These are phyloP conservation scores for Phytophthora sansomeana DNA, from an alignment of 352 stramenopile species.

Conservation along the genomic window DNA sequence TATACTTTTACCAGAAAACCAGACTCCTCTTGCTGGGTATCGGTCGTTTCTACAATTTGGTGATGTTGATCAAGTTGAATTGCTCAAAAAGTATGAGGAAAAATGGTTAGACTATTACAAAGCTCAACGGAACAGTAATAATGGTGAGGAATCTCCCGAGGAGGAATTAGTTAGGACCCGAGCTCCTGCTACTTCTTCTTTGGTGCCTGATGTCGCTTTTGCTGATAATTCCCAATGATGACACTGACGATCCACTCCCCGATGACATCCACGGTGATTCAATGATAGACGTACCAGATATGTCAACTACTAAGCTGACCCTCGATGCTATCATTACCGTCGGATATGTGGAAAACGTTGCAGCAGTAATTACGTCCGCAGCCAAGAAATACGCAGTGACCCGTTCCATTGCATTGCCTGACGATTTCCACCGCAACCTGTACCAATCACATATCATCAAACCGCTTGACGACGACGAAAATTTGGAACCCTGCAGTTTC, in stretches of 20 bases:
- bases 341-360: neutral
- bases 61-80: neutral
- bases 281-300: too few relatives aligned
- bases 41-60: neutral
- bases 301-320: neutral
- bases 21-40: too few relatives aligned
- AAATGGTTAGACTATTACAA: neutral
- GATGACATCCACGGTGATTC: too few relatives aligned
- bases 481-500: slow-evolving; percentile 22
- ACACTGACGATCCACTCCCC: too few relatives aligned
- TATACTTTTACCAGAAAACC: too few relatives aligned
- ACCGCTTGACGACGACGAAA: neutral
- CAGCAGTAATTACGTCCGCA: too few relatives aligned
- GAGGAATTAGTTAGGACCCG: neutral
- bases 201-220: too few relatives aligned
- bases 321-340: neutral
- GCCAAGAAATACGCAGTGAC: too few relatives aligned
- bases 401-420: too few relatives aligned
- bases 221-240: too few relatives aligned
- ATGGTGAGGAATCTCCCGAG: neutral
- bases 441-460: slow-evolving; percentile 3
- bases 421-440: neutral
- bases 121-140: neutral
- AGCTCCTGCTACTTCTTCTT: too few relatives aligned
- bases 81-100: neutral